phyloP scores from a whole-genome alignment of 331 rosid genomes.

The Cydonia oblonga region DNA sequence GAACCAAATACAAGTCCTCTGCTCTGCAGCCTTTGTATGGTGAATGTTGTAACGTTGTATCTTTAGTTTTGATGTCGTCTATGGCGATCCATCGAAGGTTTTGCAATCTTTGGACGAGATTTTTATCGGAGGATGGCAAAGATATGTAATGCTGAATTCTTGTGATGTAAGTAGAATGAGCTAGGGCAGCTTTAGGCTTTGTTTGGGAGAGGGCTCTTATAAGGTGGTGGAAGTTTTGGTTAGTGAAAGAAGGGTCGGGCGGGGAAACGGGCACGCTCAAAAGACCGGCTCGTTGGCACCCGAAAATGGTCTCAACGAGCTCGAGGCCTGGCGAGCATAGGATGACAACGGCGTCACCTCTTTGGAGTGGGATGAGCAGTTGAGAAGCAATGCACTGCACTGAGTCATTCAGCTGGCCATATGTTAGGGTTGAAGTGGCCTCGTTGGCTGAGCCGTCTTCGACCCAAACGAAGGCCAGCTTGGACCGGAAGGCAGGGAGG shows the following conservation, averaged over 20 bases:
- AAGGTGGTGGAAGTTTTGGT: conserved; percentile 43
- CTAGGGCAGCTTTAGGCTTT: conserved; percentile 76
- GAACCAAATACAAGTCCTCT: conserved; percentile 50
- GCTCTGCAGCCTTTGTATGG: conserved; percentile 41
- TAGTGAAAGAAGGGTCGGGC: conserved; percentile 40
- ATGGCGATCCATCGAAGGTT: conserved; percentile 47
- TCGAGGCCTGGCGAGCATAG: conserved; percentile 64
- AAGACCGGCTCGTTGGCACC: conserved; percentile 68
- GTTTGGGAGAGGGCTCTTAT: conserved; percentile 49
- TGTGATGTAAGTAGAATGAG: conserved; percentile 38
- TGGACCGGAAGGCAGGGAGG: conserved; percentile 48
- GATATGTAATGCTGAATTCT: conserved; percentile 29
- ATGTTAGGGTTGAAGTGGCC: conserved; percentile 25
- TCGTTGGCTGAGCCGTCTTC: conserved; percentile 11
- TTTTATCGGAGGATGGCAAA: conserved; percentile 15
- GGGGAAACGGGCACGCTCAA: conserved; percentile 54
- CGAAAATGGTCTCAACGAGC: conserved; percentile 52
- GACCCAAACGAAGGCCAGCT: conserved; percentile 71
- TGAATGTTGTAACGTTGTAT: neutral
- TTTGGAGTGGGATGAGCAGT: conserved; percentile 28
- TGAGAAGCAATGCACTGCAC: conserved; percentile 30
- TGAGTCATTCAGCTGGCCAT: conserved; percentile 42
- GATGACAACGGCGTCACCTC: conserved; percentile 40
- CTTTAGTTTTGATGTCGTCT: conserved; percentile 8
- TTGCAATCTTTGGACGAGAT: conserved; percentile 28